Conservation (phyloP, 1,284 basidiomycete genomes). For the Ustilago bromivora region DNA sequence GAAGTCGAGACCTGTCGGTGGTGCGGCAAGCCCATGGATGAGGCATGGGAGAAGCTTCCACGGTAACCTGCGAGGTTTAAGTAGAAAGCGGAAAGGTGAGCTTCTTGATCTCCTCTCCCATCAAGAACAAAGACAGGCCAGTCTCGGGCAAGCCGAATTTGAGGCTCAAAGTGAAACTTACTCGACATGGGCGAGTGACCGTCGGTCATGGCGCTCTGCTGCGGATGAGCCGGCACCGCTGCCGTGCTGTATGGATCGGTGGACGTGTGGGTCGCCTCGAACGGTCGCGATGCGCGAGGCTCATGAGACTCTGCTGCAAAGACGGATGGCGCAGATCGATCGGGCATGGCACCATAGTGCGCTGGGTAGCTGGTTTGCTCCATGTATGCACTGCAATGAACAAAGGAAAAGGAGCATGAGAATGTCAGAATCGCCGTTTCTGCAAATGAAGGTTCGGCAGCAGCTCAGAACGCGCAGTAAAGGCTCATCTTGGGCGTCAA, state of each 20-base stretch:
- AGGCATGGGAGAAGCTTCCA: conserved; percentile 47
- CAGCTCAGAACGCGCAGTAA: neutral
- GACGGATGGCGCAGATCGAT: conserved; percentile 39
- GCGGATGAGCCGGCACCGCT: conserved; percentile 31
- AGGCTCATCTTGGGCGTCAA: conserved; percentile 1
- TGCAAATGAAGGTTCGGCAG: neutral
- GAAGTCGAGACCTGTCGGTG: conserved; percentile 50
- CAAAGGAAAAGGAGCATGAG: neutral
- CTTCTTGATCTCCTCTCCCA: neutral
- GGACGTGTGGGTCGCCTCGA: conserved; percentile 33
- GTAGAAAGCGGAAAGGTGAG: conserved; percentile 3
- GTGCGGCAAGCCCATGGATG: conserved; percentile 43
- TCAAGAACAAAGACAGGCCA: neutral
- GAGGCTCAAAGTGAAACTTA: conserved; percentile 12
- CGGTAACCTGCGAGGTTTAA: conserved; percentile 32
- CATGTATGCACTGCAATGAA: conserved; percentile 42
- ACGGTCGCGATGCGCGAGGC: conserved; percentile 47
- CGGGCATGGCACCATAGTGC: conserved; percentile 41
- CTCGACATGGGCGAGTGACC: conserved; percentile 49
- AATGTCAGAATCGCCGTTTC: conserved; percentile 4
- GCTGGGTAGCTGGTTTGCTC: conserved; percentile 41
- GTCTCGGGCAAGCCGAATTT: neutral
- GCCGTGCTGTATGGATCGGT: conserved; percentile 35
- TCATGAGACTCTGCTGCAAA: conserved; percentile 44
- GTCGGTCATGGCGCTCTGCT: conserved; percentile 31